Evolutionary conservation across 2,329 filamentous ascomycete species (phyloP).

Genomic region (Claviceps sp.): DNA sequence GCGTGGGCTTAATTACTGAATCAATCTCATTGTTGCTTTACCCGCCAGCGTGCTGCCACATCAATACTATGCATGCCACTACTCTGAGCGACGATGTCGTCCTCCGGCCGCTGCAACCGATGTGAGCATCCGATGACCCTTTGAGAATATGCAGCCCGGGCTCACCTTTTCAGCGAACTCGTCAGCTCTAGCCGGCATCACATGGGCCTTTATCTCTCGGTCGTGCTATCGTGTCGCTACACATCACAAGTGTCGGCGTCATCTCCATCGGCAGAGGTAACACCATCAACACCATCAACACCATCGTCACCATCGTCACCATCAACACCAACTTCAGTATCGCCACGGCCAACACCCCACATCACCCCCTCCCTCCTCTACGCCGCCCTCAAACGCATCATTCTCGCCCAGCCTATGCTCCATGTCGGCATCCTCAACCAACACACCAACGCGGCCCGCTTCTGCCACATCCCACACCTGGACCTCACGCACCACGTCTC

Average conservation of each 20-base stretch:
- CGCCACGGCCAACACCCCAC: background rate
- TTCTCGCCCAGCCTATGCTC: conserved; percentile 32
- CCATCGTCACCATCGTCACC: too few species aligned
- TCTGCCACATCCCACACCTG: conserved; percentile 28
- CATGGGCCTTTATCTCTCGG: conserved; percentile 33
- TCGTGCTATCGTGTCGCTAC: conserved; percentile 33
- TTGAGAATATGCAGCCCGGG: too few species aligned
- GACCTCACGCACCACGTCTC: conserved; percentile 30
- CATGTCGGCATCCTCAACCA: conserved; percentile 34
- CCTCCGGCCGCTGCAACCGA: background rate
- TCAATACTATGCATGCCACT: too few species aligned
- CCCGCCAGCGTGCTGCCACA: too few species aligned
- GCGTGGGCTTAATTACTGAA: too few species aligned
- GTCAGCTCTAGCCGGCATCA: conserved; percentile 32
- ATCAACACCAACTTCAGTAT: too few species aligned
- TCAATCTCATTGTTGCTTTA: too few species aligned
- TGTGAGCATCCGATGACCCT: background rate
- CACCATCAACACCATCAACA: too few species aligned
- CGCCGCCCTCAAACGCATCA: conserved; percentile 25
- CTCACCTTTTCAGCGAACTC: conserved; percentile 22
- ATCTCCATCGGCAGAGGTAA: too few species aligned
- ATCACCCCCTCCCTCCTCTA: conserved; percentile 14
- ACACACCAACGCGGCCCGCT: conserved; percentile 28
- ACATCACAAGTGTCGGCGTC: background rate
- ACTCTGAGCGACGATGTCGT: background rate